A percentile compares a stretch with the other conserved stretches of the same genome.
Conservation (phyloP, 1,139 yeast species). For the Pichia sp. region DNA sequence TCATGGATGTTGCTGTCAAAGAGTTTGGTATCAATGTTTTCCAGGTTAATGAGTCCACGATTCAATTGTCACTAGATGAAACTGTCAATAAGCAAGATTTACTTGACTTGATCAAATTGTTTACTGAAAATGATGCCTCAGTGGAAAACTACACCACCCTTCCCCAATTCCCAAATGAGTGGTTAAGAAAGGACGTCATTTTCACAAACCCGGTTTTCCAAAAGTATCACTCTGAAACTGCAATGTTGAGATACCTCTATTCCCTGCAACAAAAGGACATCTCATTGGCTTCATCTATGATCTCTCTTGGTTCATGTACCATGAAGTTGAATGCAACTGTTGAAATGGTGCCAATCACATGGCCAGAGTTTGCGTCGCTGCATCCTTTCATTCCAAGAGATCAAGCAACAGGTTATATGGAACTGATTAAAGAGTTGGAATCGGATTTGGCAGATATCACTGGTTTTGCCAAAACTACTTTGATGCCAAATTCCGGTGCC, state of each 20-base stretch:
- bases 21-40: conserved; percentile 67
- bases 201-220: conserved; percentile 76
- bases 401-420: conserved; percentile 80
- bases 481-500: conserved; percentile 97
- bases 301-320: conserved; percentile 94
- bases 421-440: conserved; percentile 69
- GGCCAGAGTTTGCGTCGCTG: conserved; percentile 83
- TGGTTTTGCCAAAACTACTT: conserved; percentile 87
- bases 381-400: conserved; percentile 91
- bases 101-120: conserved; percentile 45
- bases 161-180: conserved; percentile 46
- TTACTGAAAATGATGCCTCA: conserved; percentile 31
- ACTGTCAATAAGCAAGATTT: conserved; percentile 65
- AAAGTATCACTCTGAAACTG: conserved; percentile 86
- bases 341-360: conserved; percentile 88
- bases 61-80: conserved; percentile 81
- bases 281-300: conserved; percentile 93
- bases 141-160: conserved; percentile 25
- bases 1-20: conserved; percentile 50
- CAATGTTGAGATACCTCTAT: conserved; percentile 86
- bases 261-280: conserved; percentile 80
- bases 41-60: conserved; percentile 52
- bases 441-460: conserved; percentile 85
- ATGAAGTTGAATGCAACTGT: conserved; percentile 96
- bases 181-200: conserved; percentile 54